Base-by-base conservation (phyloP, 441 rosid genomes). In the Croton setiger region DNA sequence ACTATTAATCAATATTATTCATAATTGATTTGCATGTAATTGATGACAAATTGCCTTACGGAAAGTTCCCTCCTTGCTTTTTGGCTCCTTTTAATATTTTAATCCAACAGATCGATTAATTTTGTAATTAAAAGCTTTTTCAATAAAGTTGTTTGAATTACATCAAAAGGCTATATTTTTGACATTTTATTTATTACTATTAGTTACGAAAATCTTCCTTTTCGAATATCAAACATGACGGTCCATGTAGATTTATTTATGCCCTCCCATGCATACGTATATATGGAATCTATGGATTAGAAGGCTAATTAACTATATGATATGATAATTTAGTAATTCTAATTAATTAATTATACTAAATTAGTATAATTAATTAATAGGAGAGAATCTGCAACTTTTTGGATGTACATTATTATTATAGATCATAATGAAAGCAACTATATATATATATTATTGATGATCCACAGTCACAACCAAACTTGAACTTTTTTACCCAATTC, bases 11-110 rank as follows among this genome's bases (percentile, higher is more conserved):
- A 48, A 13, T 10, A 9, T 49, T 2, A 27, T 27, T 27, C 31
- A 27, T 27, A 31, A 27, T 75, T 75, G 15, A 47, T 49, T 63
- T 71, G 70, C 67, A 74, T 60, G 77, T 21, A 67, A 64, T 65
- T 49, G 63, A 60, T 49, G 41, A 4, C 59, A 48, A 65, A 3
- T 33, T 44, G 33, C 56, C 14, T 21, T 52, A n/a, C 51, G 37
- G 13, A 64, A 37, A 35, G 59, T 63, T 60, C 53, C 43, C 17
- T 18, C 9, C 3, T 41, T 23, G 20, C 68, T 58, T 63, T 67
- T 41, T 31, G 71, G 39, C 36, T 54, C 66, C 60, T 59, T 69
- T 59, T 60, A 33, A 57, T 23, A 51, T 33, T 53, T 67, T 53
- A 48, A 72, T 65, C 59, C 62, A 33, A 37, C 13, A 61, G 48